phyloP scores from a whole-genome alignment of 2,329 filamentous ascomycete species.

The Botrytis cinerea region DNA sequence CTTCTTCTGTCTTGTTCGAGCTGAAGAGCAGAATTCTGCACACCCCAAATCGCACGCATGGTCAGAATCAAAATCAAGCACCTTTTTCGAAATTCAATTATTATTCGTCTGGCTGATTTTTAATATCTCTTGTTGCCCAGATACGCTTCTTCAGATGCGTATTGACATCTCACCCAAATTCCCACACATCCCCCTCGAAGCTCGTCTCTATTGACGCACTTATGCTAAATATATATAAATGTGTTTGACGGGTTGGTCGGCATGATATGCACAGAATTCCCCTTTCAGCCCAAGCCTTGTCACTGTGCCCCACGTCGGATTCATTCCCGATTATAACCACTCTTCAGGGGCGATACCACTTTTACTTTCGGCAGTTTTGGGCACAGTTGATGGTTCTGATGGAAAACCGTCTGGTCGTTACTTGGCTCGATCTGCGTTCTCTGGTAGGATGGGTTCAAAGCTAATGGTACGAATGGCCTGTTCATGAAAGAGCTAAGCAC shows the following conservation, averaged over 20 bases:
- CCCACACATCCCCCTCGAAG: no score
- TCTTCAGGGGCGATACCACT: background rate
- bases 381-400: background rate
- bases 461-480: background rate
- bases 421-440: background rate
- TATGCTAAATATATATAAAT: background rate
- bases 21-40: background rate
- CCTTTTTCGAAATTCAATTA: background rate
- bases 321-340: background rate
- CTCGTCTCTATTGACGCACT: no score
- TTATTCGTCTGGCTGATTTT: background rate
- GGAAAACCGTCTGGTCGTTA: background rate
- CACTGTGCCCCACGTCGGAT: background rate
- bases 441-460: background rate
- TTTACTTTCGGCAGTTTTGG: background rate
- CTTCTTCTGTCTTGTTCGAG: background rate
- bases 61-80: background rate
- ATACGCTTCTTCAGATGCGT: fast-evolving
- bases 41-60: no score
- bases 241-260: background rate
- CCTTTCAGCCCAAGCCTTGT: background rate
- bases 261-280: background rate
- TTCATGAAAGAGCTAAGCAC: background rate
- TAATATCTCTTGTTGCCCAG: background rate
- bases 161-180: background rate